Percentiles rank a stretch among this genome's conserved stretches.
Conservation (phyloP, 2,329 filamentous ascomycete genomes). For the Juglanconis juglandina region DNA sequence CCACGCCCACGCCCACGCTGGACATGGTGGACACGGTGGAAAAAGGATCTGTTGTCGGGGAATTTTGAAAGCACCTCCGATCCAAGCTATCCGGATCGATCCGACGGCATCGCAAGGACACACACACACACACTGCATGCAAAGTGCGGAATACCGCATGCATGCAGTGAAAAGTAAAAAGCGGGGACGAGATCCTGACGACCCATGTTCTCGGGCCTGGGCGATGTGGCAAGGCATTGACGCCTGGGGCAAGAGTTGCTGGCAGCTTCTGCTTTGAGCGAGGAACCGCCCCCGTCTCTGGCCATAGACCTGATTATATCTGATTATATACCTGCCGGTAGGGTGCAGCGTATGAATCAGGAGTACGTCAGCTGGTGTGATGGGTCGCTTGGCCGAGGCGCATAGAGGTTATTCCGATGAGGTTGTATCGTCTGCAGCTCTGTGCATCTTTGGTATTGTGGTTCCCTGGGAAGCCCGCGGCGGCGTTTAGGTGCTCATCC, state of each 20-base stretch:
- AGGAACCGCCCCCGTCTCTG: not conserved
- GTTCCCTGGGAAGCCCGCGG: not conserved
- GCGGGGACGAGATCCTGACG: not conserved
- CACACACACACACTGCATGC: not conserved
- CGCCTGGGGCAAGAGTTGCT: not conserved
- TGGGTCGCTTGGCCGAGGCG: constrained; percentile 2
- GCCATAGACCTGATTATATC: not conserved
- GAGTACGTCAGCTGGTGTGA: constrained; percentile 3
- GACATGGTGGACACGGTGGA: not conserved
- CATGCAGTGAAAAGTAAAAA: not conserved
- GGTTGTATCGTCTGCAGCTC: not conserved
- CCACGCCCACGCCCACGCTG: not conserved
- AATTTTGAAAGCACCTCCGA: not conserved
- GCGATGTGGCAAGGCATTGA: not conserved
- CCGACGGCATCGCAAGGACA: not conserved
- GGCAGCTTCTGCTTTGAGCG: constrained; percentile 12
- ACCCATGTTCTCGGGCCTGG: not conserved
- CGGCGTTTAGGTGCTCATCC: not conserved
- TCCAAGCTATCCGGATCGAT: not conserved
- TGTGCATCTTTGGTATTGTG: not conserved
- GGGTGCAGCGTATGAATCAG: constrained; percentile 7
- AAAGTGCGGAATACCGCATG: not conserved
- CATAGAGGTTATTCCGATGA: not conserved
- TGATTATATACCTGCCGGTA: constrained; percentile 9
- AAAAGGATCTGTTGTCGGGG: not conserved